Evolutionary conservation across 108 stramenopile genomes (phyloP).

Genomic region (Pinguiococcus pyrenoidosus): DNA sequence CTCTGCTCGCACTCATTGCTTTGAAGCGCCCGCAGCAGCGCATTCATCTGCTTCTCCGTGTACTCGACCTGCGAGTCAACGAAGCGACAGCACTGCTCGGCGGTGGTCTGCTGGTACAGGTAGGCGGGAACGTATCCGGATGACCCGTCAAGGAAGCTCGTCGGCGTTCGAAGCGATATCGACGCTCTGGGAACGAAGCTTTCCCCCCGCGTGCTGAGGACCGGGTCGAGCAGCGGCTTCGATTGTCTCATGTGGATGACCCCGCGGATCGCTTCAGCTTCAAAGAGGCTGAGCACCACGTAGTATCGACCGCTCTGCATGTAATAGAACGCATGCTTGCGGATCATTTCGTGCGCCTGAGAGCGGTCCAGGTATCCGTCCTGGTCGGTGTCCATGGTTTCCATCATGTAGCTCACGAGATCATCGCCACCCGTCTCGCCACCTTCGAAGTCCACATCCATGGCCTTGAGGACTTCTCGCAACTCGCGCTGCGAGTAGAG

Average conservation of each 20-base stretch:
- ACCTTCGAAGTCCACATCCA: conserved; percentile 81
- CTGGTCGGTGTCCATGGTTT: neutral
- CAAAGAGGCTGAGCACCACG: conserved; percentile 75
- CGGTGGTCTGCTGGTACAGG: conserved; percentile 68
- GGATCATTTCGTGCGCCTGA: conserved; percentile 56
- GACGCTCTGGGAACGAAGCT: no score
- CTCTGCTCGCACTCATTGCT: conserved; percentile 64
- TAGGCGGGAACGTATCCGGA: conserved; percentile 47
- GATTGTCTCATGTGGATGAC: conserved; percentile 65
- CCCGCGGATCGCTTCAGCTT: conserved; percentile 87
- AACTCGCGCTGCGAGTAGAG: conserved; percentile 69
- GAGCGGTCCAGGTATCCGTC: neutral
- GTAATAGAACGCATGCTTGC: conserved; percentile 63
- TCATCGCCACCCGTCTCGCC: conserved; percentile 23
- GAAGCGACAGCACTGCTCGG: conserved; percentile 81
- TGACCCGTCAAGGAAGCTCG: neutral
- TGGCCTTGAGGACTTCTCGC: conserved; percentile 65
- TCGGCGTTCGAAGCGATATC: no score
- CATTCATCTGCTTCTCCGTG: conserved; percentile 63
- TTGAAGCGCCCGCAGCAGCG: conserved; percentile 78
- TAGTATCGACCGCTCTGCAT: conserved; percentile 84
- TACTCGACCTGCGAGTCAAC: conserved; percentile 84
- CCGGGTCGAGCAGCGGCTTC: conserved; percentile 62
- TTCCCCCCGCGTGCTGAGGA: no score
- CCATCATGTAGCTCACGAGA: conserved; percentile 1